These are phyloP conservation scores for Cokeromyces recurvatus DNA, from an alignment of 371 early-diverging fungal genomes.

Conservation along the genomic window DNA sequence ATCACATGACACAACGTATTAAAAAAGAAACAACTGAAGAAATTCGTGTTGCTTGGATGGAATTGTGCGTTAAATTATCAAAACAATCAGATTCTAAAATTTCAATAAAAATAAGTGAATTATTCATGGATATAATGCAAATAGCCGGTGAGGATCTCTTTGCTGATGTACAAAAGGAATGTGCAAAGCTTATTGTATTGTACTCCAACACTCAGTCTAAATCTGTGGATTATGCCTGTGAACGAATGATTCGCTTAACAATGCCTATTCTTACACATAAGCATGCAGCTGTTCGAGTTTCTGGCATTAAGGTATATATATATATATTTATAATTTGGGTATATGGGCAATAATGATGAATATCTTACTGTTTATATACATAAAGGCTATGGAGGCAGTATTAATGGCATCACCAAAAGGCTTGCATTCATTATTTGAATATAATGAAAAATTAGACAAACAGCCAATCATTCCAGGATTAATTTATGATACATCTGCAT, in stretches of 20 bases:
- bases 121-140: conserved; percentile 11
- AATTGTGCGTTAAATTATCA: neutral
- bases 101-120: neutral
- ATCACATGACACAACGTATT: neutral
- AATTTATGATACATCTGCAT: conserved; percentile 23
- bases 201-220: conserved; percentile 12
- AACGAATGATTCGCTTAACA: conserved; percentile 13
- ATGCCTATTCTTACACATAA: conserved; percentile 19
- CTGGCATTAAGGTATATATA: conserved; percentile 29
- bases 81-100: neutral
- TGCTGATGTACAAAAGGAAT: conserved; percentile 25
- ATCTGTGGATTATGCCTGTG: conserved; percentile 22
- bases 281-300: conserved; percentile 22
- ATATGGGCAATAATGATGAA: too few relatives aligned
- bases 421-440: conserved; percentile 13
- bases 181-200: conserved; percentile 4
- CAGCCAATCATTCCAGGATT: conserved; percentile 17
- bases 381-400: conserved; percentile 12
- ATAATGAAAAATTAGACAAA: conserved; percentile 7
- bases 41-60: conserved; percentile 21
- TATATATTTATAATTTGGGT: too few relatives aligned
- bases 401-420: conserved; percentile 15
- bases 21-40: conserved; percentile 23
- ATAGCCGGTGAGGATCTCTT: conserved; percentile 15
- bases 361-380: too few relatives aligned